A percentile compares a stretch with the other conserved stretches of the same genome.
Evolutionary conservation across 2,329 filamentous ascomycete genomes (phyloP).

Genomic region (Sclerotinia trifoliorum): DNA sequence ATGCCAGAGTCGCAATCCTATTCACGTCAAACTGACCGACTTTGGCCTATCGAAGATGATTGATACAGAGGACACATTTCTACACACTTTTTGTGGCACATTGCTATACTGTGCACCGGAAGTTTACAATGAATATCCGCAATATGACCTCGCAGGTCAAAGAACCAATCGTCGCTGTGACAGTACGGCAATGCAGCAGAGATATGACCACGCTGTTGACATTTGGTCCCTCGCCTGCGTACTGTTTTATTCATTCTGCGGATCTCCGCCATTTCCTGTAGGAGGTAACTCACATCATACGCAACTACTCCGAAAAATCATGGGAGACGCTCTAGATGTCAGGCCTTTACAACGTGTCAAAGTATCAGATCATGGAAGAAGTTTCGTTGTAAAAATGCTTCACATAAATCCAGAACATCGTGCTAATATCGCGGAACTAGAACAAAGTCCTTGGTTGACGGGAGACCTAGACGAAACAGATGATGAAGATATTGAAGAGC

Average conservation of each 20-base stretch:
- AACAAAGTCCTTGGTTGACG: constrained; percentile 71
- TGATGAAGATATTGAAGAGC: constrained; percentile 31
- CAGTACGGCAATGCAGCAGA: constrained; percentile 45
- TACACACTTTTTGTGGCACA: constrained; percentile 96
- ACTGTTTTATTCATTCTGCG: constrained; percentile 80
- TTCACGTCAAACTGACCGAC: constrained; percentile 88
- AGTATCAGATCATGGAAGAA: constrained; percentile 66
- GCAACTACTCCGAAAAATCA: constrained; percentile 75
- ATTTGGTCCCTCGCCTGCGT: constrained; percentile 96
- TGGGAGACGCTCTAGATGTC: constrained; percentile 67
- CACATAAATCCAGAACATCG: constrained; percentile 75
- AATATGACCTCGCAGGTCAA: constrained; percentile 67
- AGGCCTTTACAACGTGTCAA: constrained; percentile 56
- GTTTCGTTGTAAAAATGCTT: constrained; percentile 77
- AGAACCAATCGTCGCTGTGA: constrained; percentile 45
- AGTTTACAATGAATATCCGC: constrained; percentile 75
- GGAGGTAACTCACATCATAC: constrained; percentile 74
- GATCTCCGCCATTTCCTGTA: constrained; percentile 76
- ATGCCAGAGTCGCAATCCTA: constrained; percentile 68
- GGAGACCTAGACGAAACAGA: constrained; percentile 33
- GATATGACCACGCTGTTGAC: constrained; percentile 90
- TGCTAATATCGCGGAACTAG: constrained; percentile 69
- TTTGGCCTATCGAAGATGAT: constrained; percentile 96
- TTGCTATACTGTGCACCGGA: constrained; percentile 95
- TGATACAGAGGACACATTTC: constrained; percentile 77